Evolutionary conservation across 768 basidiomycete species (phyloP), one percentile per base, ranked within the genome.

Genomic region (Panus rudis): DNA sequence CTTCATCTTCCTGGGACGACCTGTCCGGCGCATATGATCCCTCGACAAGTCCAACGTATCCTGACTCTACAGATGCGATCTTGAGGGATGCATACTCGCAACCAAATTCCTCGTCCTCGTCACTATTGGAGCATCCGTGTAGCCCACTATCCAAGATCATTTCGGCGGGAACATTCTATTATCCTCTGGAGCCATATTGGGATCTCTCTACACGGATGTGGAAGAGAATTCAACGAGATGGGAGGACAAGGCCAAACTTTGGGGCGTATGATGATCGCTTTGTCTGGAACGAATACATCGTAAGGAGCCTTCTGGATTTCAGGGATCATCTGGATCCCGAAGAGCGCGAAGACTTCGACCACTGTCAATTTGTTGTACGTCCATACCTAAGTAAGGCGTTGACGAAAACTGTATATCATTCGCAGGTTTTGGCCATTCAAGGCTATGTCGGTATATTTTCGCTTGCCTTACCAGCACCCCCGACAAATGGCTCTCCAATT

Each of bases 241-340:
- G 30, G 38, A 46, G 21, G 12, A 30, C 33, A 42, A 58, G 61
- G 30, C 66, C 65, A 48, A 79, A 86, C 52, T 58, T 73, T 7
- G 70, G 68, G 19, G 65, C 70, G n/a, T 90, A 82, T 52, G 90
- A 93, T 58, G 80, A 81, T 42, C 76, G 88, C 39, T 94, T 93
- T 58, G 77, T 98, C 11, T 99, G 94, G 94, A 99, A 99, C 58
- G 83, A 87, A 52, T 93, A 83, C 54, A 81, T 98, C 41, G 76
- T 93, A 34, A 73, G 81, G 32, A 88, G 90, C 54, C 65, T 98
- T 42, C 73, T 98, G 26, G 84, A 91, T 55, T 98, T 97, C 63
- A 71, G 96, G 39, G 80, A 84, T 41, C 71, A 84, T 35, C 68
- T 99, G 39, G 79, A 90, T 42, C 58, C 70, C 20, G 64, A 69